Percentiles rank a stretch among this genome's conserved stretches.
Evolutionary conservation across 2,329 filamentous ascomycete genomes (phyloP).

Genomic region (Penicillium hordei): DNA sequence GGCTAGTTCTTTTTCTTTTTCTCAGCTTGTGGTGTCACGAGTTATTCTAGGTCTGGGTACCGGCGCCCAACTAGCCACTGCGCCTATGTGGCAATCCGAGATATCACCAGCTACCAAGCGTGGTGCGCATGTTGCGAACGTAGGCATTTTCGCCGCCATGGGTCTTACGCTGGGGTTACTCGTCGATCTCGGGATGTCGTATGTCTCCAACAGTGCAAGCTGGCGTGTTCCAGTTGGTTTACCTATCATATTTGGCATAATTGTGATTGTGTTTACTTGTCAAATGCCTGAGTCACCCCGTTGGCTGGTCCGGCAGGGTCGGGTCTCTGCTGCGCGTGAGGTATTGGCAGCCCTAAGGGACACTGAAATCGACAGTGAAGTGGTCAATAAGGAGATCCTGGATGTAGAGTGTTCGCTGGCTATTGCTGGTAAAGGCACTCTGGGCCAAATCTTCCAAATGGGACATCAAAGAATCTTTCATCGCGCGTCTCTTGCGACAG

Average conservation of each 20-base stretch:
- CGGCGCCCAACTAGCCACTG: slow-evolving; percentile 14
- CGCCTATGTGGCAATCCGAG: slow-evolving; percentile 18
- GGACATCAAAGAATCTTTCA: slow-evolving; percentile 19
- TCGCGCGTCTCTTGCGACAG: slow-evolving; percentile 12
- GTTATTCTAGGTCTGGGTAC: slow-evolving; percentile 15
- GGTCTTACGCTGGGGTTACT: slow-evolving; percentile 13
- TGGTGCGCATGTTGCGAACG: slow-evolving; percentile 14
- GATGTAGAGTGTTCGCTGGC: slow-evolving; percentile 13
- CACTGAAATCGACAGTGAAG: neutral
- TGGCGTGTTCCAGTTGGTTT: slow-evolving; percentile 18
- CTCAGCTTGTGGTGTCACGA: slow-evolving; percentile 14
- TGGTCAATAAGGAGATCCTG: slow-evolving; percentile 9
- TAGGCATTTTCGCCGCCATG: slow-evolving; percentile 6
- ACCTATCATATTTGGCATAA: slow-evolving; percentile 13
- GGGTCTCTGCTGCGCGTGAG: slow-evolving; percentile 7
- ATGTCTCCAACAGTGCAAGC: slow-evolving; percentile 8
- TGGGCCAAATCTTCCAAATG: slow-evolving; percentile 16
- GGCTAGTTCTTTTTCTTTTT: slow-evolving; percentile 11
- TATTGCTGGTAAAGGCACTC: slow-evolving; percentile 9
- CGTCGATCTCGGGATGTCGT: slow-evolving; percentile 19
- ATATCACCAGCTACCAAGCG: slow-evolving; percentile 14
- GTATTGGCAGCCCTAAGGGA: slow-evolving; percentile 12
- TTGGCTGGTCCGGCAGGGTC: slow-evolving; percentile 14
- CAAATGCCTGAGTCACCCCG: slow-evolving; percentile 20
- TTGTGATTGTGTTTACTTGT: slow-evolving; percentile 6